Evolutionary conservation across 23 red algal genomes (phyloP).

Genomic region (Chondrus crispus): DNA sequence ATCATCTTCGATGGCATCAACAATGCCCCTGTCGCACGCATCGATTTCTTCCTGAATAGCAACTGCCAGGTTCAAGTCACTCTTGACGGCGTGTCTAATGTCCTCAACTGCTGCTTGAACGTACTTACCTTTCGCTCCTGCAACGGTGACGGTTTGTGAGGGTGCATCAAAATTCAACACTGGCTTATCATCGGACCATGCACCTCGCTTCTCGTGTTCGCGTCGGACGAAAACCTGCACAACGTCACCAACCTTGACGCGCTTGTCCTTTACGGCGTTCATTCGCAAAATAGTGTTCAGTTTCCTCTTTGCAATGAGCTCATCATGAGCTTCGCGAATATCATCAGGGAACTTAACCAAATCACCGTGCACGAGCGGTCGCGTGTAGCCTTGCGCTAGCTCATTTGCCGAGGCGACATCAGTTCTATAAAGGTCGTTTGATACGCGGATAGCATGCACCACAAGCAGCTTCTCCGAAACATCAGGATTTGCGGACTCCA

Average conservation of each 20-base stretch:
- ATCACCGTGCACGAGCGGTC: not conserved
- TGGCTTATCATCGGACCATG: not conserved
- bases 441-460: not conserved
- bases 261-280: not conserved
- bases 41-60: conserved; percentile 1
- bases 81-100: not conserved
- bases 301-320: not conserved
- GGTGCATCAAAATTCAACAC: not conserved
- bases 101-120: not conserved
- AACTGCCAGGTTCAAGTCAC: not conserved
- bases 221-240: not conserved
- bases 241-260: not conserved
- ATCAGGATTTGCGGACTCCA: too few species aligned
- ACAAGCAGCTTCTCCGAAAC: too few species aligned
- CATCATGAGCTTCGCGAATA: not conserved
- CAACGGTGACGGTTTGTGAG: not conserved
- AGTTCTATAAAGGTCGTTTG: conserved; percentile 2
- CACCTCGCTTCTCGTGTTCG: not conserved
- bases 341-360: not conserved
- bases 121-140: not conserved
- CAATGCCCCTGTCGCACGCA: not conserved
- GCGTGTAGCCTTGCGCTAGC: not conserved
- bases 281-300: not conserved
- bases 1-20: not conserved
- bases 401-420: not conserved